These are phyloP conservation scores for Cytospora chrysosperma DNA, from an alignment of 2,329 filamentous ascomycete genomes.

Conservation along the genomic window DNA sequence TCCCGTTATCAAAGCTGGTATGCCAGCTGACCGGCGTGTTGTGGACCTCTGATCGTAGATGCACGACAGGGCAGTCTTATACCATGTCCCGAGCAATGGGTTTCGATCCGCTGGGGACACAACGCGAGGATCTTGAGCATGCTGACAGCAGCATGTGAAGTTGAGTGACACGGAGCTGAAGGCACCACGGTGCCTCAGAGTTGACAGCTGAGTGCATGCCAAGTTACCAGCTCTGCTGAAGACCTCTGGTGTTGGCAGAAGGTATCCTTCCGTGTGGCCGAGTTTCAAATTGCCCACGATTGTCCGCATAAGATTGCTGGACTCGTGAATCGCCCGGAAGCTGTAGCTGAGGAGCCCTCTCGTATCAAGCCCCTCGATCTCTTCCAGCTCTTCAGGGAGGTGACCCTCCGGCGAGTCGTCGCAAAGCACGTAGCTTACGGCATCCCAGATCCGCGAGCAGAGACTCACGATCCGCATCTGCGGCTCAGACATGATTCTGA, in stretches of 20 bases:
- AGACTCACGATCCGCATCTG: slow-evolving; percentile 58
- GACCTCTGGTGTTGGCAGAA: slow-evolving; percentile 51
- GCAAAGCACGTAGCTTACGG: slow-evolving; percentile 77
- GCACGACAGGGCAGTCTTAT: slow-evolving; percentile 66
- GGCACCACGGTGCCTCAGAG: slow-evolving; percentile 83
- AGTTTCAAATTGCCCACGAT: slow-evolving; percentile 56
- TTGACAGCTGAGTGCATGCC: slow-evolving; percentile 79
- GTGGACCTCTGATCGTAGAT: slow-evolving; percentile 77
- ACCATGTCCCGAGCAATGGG: slow-evolving; percentile 65
- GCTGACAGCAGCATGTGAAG: slow-evolving; percentile 75
- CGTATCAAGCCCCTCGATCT: slow-evolving; percentile 69
- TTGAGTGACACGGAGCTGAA: slow-evolving; percentile 92
- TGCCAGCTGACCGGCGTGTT: slow-evolving; percentile 86
- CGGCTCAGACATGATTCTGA: slow-evolving; percentile 39
- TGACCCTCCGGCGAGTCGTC: slow-evolving; percentile 94
- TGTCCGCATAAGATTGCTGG: slow-evolving; percentile 71
- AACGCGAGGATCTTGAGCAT: slow-evolving; percentile 48
- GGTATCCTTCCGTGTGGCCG: slow-evolving; percentile 41
- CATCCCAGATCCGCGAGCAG: slow-evolving; percentile 71
- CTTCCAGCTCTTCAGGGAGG: slow-evolving; percentile 72
- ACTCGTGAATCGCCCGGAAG: slow-evolving; percentile 92
- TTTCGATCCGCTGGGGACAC: slow-evolving; percentile 36
- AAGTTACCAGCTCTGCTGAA: slow-evolving; percentile 69
- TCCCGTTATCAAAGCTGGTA: slow-evolving; percentile 82
- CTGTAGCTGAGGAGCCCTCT: slow-evolving; percentile 94